Evolutionary conservation across 805 yeast genomes (phyloP).

Genomic region (Saccharomycopsis fodiens): DNA sequence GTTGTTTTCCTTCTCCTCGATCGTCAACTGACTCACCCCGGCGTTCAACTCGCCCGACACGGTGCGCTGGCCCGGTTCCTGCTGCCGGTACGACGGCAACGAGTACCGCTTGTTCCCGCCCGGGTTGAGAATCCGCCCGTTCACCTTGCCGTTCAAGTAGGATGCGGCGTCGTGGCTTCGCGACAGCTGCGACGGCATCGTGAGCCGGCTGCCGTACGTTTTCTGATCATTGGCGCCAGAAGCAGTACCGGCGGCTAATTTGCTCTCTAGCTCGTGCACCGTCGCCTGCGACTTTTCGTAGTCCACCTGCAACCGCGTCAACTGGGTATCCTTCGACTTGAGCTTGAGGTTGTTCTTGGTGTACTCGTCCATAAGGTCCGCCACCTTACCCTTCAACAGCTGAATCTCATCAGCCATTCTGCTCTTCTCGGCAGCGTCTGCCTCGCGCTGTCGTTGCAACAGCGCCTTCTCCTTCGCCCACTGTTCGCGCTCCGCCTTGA

Average conservation of each 20-base stretch:
- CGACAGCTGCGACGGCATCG: slow-evolving; percentile 7
- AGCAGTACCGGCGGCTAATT: slow-evolving; percentile 21
- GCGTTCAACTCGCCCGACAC: slow-evolving; percentile 13
- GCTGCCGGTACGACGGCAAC: not conserved
- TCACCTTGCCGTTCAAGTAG: not conserved
- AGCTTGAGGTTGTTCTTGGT: slow-evolving; percentile 42
- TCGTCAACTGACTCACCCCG: slow-evolving; percentile 25
- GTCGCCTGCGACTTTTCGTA: slow-evolving; percentile 49
- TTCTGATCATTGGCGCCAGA: not conserved
- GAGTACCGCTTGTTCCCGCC: not conserved
- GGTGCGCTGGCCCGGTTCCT: not conserved
- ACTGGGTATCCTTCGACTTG: slow-evolving; percentile 65
- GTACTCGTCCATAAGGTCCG: slow-evolving; percentile 29
- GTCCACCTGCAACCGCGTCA: slow-evolving; percentile 53
- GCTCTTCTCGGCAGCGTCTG: slow-evolving; percentile 18
- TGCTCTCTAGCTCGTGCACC: slow-evolving; percentile 46
- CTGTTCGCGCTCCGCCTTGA: slow-evolving; percentile 46
- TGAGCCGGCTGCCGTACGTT: slow-evolving; percentile 15
- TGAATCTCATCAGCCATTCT: slow-evolving; percentile 26
- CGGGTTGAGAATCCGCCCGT: not conserved
- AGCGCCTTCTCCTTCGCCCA: slow-evolving; percentile 33
- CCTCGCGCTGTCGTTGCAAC: slow-evolving; percentile 2
- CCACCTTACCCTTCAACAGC: slow-evolving; percentile 27
- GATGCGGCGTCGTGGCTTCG: not conserved
- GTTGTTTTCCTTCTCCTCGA: slow-evolving; percentile 25